Evolutionary conservation across 352 stramenopile species (phyloP).

Genomic region (Plasmopara halstedii): DNA sequence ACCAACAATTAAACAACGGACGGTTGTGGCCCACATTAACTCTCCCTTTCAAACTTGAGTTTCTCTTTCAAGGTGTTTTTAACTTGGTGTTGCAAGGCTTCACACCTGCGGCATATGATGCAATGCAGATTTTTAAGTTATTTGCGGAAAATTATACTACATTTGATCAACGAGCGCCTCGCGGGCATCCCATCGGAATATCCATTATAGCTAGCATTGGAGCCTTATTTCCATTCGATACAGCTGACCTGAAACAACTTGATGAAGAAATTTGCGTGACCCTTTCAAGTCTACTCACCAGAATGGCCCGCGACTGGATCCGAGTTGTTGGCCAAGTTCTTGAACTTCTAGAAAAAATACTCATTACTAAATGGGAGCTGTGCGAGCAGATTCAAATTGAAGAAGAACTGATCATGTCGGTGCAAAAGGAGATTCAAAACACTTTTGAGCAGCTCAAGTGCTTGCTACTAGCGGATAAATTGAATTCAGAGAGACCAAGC

Average conservation of each 20-base stretch:
- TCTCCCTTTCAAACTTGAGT: constrained; percentile 22
- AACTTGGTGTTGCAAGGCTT: constrained; percentile 10
- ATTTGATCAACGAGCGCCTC: background rate
- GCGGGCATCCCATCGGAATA: constrained; percentile 4
- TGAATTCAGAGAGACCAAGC: background rate
- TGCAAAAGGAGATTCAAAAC: constrained; percentile 6
- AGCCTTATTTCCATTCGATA: constrained; percentile 2
- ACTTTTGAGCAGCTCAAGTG: constrained; percentile 16
- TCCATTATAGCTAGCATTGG: constrained; percentile 14
- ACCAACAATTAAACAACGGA: constrained; percentile 11
- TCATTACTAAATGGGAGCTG: constrained; percentile 7
- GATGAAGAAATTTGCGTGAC: constrained; percentile 5
- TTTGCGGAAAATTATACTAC: constrained; percentile 12
- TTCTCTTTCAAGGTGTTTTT: constrained; percentile 18
- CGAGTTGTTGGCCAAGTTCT: constrained; percentile 11
- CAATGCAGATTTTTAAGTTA: constrained; percentile 10
- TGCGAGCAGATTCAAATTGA: constrained; percentile 13
- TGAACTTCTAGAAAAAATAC: constrained; percentile 9
- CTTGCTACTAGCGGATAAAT: constrained; percentile 6
- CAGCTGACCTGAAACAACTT: constrained; percentile 1
- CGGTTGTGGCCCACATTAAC: constrained; percentile 13
- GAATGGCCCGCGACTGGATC: constrained; percentile 11
- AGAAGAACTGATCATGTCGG: constrained; percentile 3
- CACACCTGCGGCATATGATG: constrained; percentile 6
- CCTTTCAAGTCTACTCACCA: constrained; percentile 3